These are phyloP conservation scores for Aspergillus conjunctus DNA, from an alignment of 495 filamentous ascomycete genomes.

Conservation along the genomic window DNA sequence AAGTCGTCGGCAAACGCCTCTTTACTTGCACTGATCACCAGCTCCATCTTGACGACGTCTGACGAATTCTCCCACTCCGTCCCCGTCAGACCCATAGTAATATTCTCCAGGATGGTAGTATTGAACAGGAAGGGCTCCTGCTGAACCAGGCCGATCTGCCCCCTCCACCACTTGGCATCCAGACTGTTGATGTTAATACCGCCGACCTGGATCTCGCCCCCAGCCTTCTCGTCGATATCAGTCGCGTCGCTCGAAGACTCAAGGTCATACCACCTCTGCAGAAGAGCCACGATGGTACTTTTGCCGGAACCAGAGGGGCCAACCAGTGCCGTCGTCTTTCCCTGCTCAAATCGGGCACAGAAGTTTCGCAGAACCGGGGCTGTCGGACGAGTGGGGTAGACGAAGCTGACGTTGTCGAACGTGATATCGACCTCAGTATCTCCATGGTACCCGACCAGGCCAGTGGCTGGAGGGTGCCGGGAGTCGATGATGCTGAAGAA, in stretches of 20 bases:
- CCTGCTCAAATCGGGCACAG: constrained; percentile 40
- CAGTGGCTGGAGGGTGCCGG: constrained; percentile 35
- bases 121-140: constrained; percentile 75
- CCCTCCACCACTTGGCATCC: constrained; percentile 64
- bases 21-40: constrained; percentile 31
- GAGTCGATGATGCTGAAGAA: constrained; percentile 54
- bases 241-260: constrained; percentile 17
- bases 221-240: constrained; percentile 7
- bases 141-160: constrained; percentile 66
- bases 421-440: constrained; percentile 51
- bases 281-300: constrained; percentile 64
- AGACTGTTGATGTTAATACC: constrained; percentile 50
- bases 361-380: constrained; percentile 44
- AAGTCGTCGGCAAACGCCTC: constrained; percentile 37
- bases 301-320: constrained; percentile 64
- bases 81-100: constrained; percentile 63
- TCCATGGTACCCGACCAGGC: constrained; percentile 30
- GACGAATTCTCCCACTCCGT: constrained; percentile 56
- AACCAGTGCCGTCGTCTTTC: constrained; percentile 59
- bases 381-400: constrained; percentile 55
- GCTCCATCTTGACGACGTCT: constrained; percentile 51
- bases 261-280: constrained; percentile 62
- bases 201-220: constrained; percentile 53
- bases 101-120: constrained; percentile 65
- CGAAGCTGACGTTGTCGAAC: constrained; percentile 61